These are phyloP conservation scores for Candida alai DNA, from an alignment of 805 yeast genomes.

Conservation along the genomic window DNA sequence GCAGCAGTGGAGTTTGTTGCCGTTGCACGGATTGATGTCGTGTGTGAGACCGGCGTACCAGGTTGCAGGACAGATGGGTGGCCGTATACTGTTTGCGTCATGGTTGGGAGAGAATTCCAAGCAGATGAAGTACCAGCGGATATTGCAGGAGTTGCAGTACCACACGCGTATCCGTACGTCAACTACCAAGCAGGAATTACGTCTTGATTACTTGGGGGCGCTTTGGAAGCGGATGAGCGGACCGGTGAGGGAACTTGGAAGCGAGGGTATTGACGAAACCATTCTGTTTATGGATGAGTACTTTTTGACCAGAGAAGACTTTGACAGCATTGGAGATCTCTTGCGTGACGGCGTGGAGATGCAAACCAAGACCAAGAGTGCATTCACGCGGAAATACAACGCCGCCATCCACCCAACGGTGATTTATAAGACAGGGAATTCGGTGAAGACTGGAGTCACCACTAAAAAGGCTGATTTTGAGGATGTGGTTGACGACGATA, in stretches of 20 bases:
- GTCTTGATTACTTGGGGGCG: conserved; percentile 72
- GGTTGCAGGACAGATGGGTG: conserved; percentile 67
- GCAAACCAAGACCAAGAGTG: conserved; percentile 70
- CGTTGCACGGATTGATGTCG: conserved; percentile 84
- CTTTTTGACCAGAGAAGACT: conserved; percentile 84
- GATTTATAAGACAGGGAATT: conserved; percentile 68
- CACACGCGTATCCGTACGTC: conserved; percentile 80
- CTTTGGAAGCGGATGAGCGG: conserved; percentile 51
- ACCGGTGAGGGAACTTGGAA: conserved; percentile 55
- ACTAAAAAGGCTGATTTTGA: conserved; percentile 59
- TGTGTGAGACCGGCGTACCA: conserved; percentile 74
- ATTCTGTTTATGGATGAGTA: conserved; percentile 79
- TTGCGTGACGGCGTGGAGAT: conserved; percentile 57
- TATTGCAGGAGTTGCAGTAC: conserved; percentile 83
- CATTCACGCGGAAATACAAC: conserved; percentile 85
- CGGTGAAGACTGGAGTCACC: conserved; percentile 34
- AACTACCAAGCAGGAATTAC: conserved; percentile 67
- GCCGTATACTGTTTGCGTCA: conserved; percentile 72
- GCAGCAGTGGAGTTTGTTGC: conserved; percentile 92
- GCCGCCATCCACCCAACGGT: conserved; percentile 76
- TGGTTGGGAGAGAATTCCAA: conserved; percentile 93
- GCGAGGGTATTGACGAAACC: conserved; percentile 61
- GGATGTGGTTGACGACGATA: conserved; percentile 65
- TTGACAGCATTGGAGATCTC: conserved; percentile 84
- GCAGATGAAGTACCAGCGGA: conserved; percentile 68